phyloP scores from a whole-genome alignment of 495 filamentous ascomycete genomes.

The Gamarada debralockiae region DNA sequence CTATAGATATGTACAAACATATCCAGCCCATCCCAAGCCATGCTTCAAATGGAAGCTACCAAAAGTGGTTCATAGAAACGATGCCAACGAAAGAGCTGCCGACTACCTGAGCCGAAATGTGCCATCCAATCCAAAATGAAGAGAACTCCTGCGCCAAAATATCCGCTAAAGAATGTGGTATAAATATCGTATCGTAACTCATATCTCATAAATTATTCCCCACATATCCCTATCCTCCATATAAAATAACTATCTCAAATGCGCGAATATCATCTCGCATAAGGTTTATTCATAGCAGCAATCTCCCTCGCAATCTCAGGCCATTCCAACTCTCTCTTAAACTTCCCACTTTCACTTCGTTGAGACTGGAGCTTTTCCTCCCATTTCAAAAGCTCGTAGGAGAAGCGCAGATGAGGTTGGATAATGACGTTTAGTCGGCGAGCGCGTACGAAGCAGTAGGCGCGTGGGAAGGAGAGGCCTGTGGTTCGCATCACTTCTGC shows the following conservation, averaged over 20 bases:
- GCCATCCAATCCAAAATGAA: too few species aligned
- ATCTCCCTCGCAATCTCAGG: slow-evolving; percentile 82
- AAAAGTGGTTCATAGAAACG: too few species aligned
- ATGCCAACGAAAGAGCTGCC: too few species aligned
- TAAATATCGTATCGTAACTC: background rate
- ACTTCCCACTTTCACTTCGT: slow-evolving; percentile 32
- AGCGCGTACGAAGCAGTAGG: slow-evolving; percentile 95
- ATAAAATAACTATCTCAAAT: background rate
- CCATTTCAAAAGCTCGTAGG: slow-evolving; percentile 84
- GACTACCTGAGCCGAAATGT: too few species aligned
- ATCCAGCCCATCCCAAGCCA: too few species aligned
- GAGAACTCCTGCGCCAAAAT: slow-evolving; percentile 3
- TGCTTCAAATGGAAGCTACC: too few species aligned
- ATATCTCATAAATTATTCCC: slow-evolving; percentile 19
- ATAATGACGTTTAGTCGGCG: slow-evolving; percentile 72
- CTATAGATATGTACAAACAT: too few species aligned
- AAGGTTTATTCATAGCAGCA: slow-evolving; percentile 94
- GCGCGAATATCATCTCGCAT: slow-evolving; percentile 35
- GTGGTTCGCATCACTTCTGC: slow-evolving; percentile 89
- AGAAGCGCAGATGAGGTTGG: slow-evolving; percentile 57
- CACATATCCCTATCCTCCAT: background rate
- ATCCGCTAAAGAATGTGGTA: slow-evolving; percentile 5
- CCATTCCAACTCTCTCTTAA: slow-evolving; percentile 86
- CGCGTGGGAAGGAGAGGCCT: slow-evolving; percentile 79
- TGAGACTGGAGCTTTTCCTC: slow-evolving; percentile 60